Evolutionary conservation across 192 early-diverging fungal species (phyloP).

Genomic region (Coemansia interrupta): DNA sequence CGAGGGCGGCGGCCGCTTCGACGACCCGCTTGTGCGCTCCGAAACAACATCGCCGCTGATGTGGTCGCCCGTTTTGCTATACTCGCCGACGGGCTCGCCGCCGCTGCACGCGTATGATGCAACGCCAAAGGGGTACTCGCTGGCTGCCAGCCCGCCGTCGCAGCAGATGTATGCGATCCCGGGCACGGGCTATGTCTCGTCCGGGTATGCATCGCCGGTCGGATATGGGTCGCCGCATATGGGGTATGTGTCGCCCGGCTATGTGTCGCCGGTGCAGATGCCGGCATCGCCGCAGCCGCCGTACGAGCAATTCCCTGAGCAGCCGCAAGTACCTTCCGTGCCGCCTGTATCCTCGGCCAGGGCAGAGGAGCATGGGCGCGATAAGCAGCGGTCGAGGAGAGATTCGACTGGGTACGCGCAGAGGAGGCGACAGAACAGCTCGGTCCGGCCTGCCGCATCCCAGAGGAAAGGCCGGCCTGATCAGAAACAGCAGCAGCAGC

Average conservation of each 20-base stretch:
- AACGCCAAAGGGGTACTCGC: background rate
- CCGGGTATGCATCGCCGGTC: slow-evolving; percentile 22
- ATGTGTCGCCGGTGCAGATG: slow-evolving; percentile 23
- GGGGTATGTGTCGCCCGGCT: slow-evolving; percentile 19
- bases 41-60: slow-evolving; percentile 32
- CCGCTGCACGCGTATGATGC: slow-evolving; percentile 16
- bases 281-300: slow-evolving; percentile 25
- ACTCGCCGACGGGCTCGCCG: slow-evolving; percentile 26
- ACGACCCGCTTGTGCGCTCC: slow-evolving; percentile 23
- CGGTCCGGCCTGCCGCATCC: background rate
- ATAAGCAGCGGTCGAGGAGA: background rate
- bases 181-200: slow-evolving; percentile 4
- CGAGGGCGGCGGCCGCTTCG: slow-evolving; percentile 13
- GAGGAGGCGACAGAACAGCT: background rate
- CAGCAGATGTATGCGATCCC: background rate
- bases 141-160: background rate
- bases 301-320: slow-evolving; percentile 16
- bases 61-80: slow-evolving; percentile 48
- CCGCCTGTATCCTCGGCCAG: background rate
- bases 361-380: background rate
- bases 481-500: slow-evolving; percentile 8
- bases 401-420: background rate
- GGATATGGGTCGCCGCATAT: slow-evolving; percentile 15
- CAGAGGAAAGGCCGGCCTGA: slow-evolving; percentile 1
- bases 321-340: slow-evolving; percentile 1